Base-by-base conservation (phyloP, 352 stramenopile species). In the Phytophthora cryptogea region DNA sequence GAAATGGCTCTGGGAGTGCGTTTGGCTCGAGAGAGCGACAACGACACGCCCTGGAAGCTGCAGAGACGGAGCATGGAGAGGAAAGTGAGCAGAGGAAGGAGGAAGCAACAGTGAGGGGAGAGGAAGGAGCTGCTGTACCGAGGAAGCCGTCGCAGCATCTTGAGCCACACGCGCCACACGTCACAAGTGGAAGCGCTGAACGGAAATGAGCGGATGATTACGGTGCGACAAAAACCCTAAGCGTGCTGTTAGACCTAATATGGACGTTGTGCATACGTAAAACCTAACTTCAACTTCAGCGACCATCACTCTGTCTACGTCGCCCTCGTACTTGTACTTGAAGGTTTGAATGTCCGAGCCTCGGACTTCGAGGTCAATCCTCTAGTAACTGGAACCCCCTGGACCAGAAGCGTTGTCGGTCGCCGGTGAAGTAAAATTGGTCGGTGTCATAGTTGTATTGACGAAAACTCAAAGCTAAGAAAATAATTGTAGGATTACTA, bases 71-170 rank as follows among this genome's bases (percentile, higher is more conserved):
- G 4, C 16, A 47, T 43, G 14, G 11, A 28, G 39, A 44, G 16
- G 16, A 27, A 8, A 40, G 31, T 43, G 30, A 52, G 17, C 11
- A 16, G 7, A 4, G 8, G 26, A 28, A 35, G n/a, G 32, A 11
- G 4, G 10, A 23, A 17, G n/a, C 20, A 23, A 23, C 20, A n/a
- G 6, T 31, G 33, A 31, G 30, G 9, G 4, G 36, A 31, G 11
- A 8, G 17, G 5, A 35, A 23, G 20, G 20, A 23, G 20, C 20
- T 16, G n/a, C 5, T 20, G n/a, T 45, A 71, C 67, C 62, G 57
- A 66, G 63, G 53, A 47, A 75, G 51, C 49, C 66, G 66, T 14
- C 59, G 63, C 37, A 70, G 45, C 63, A 72, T 74, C 28, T 8
- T 50, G 59, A 47, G 35, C 49, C 35, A 39, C 57, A 47, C 39